A percentile compares a stretch with the other conserved stretches of the same genome.
phyloP scores from a whole-genome alignment of 192 early-diverging fungal species.

The Phlyctochytrium arcticum region DNA sequence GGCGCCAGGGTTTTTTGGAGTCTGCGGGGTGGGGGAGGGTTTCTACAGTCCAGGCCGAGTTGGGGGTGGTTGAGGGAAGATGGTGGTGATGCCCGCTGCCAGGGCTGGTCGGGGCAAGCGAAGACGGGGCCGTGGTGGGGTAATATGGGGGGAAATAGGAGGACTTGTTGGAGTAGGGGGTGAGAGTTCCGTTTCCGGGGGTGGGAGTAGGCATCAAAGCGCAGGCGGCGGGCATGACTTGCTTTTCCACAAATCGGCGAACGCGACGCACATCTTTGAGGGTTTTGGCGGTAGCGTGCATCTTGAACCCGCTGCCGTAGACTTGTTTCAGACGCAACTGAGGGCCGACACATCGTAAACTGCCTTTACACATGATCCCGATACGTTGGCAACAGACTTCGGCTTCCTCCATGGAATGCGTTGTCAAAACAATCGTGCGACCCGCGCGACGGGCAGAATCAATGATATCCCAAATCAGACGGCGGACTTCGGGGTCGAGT shows the following conservation, averaged over 20 bases:
- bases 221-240: background rate
- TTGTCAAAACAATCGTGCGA: slow-evolving; percentile 66
- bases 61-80: background rate
- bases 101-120: too few relatives aligned
- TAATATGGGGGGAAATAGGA: too few relatives aligned
- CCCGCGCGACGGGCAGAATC: slow-evolving; percentile 49
- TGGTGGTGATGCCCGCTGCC: too few relatives aligned
- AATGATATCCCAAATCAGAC: slow-evolving; percentile 74
- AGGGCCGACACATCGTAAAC: slow-evolving; percentile 60
- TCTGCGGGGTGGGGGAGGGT: background rate
- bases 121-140: too few relatives aligned
- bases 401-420: slow-evolving; percentile 79
- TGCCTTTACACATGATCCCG: slow-evolving; percentile 76
- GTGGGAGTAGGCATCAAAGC: background rate
- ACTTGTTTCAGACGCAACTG: slow-evolving; percentile 64
- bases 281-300: slow-evolving; percentile 54
- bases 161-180: too few relatives aligned
- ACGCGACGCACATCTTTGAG: slow-evolving; percentile 7
- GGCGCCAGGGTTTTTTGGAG: slow-evolving; percentile 17
- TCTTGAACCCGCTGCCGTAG: slow-evolving; percentile 69
- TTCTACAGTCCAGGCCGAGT: background rate
- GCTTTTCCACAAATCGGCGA: slow-evolving; percentile 29
- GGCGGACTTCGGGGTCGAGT: slow-evolving; percentile 66
- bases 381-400: slow-evolving; percentile 72
- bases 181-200: too few relatives aligned